Evolutionary conservation across 2,329 filamentous ascomycete genomes (phyloP).

Genomic region (Pezicula carpinea): DNA sequence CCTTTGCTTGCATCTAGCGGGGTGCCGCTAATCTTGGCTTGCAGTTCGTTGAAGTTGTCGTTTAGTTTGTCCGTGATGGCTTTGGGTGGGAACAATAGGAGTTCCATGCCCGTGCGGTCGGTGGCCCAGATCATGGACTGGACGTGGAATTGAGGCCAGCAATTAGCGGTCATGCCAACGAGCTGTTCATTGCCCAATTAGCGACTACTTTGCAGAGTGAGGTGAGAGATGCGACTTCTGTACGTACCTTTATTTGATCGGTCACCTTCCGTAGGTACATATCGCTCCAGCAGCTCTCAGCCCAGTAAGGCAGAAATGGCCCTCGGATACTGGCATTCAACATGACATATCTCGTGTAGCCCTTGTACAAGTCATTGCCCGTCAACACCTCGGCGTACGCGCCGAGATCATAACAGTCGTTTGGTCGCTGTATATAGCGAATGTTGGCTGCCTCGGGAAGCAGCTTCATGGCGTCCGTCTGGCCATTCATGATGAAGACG

Average conservation of each 20-base stretch:
- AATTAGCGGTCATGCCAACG: slow-evolving; percentile 26
- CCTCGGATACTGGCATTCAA: slow-evolving; percentile 27
- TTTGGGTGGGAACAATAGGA: slow-evolving; percentile 19
- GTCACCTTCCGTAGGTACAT: slow-evolving; percentile 21
- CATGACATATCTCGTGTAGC: slow-evolving; percentile 23
- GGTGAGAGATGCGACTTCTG: not conserved
- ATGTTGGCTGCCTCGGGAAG: slow-evolving; percentile 20
- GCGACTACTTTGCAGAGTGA: not conserved
- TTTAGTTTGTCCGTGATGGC: slow-evolving; percentile 8
- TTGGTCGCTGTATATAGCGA: slow-evolving; percentile 16
- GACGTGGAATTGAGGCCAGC: slow-evolving; percentile 20
- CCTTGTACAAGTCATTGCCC: slow-evolving; percentile 20
- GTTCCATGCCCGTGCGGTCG: slow-evolving; percentile 18
- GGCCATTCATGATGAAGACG: slow-evolving; percentile 25
- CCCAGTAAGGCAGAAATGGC: slow-evolving; percentile 25
- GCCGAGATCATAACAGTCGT: slow-evolving; percentile 26
- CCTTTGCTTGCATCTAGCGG: not conserved
- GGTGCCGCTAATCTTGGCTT: slow-evolving; percentile 1
- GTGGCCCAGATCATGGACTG: slow-evolving; percentile 29
- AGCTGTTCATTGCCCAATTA: slow-evolving; percentile 17
- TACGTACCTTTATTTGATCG: slow-evolving; percentile 21
- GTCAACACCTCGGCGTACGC: slow-evolving; percentile 21
- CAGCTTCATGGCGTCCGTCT: slow-evolving; percentile 11
- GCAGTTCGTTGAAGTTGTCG: slow-evolving; percentile 5
- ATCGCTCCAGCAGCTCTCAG: slow-evolving; percentile 23